Conservation (phyloP, 75 land plant species). For the Pinus tabuliformis region DNA sequence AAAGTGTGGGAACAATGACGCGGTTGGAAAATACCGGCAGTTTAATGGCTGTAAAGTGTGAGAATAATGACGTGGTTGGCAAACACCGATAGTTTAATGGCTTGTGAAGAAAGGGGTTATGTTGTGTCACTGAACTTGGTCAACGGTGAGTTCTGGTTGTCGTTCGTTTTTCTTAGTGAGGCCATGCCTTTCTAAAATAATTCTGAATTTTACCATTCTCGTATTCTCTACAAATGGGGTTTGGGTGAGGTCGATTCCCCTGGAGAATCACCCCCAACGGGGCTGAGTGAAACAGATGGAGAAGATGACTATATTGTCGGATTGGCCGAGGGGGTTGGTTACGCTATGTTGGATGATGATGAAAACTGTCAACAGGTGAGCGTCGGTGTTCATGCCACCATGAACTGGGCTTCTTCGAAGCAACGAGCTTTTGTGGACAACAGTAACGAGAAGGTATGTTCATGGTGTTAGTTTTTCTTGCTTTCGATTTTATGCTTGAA, state of each 20-base stretch:
- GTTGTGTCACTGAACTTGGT: slow-evolving; percentile 6
- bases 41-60: no score
- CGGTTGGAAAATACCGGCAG: no score
- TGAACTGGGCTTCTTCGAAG: no score
- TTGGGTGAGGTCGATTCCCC: slow-evolving; percentile 4
- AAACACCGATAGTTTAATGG: neutral
- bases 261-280: slow-evolving; percentile 25
- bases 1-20: no score
- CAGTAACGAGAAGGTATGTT: no score
- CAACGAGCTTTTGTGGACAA: no score
- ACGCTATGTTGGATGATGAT: slow-evolving; percentile 33
- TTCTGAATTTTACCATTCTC: neutral
- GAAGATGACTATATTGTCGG: slow-evolving; percentile 51
- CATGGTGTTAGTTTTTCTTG: no score
- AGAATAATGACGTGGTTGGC: no score
- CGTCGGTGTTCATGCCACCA: no score
- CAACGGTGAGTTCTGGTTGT: slow-evolving; percentile 53
- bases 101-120: neutral
- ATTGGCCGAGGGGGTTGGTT: slow-evolving; percentile 42
- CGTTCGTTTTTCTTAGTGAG: slow-evolving; percentile 34
- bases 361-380: neutral
- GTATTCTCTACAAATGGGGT: neutral
- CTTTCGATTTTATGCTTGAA: no score
- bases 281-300: slow-evolving; percentile 35
- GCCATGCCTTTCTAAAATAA: slow-evolving; percentile 11